phyloP scores from a whole-genome alignment of 768 basidiomycete genomes.

The Solioccasus polychromus region DNA sequence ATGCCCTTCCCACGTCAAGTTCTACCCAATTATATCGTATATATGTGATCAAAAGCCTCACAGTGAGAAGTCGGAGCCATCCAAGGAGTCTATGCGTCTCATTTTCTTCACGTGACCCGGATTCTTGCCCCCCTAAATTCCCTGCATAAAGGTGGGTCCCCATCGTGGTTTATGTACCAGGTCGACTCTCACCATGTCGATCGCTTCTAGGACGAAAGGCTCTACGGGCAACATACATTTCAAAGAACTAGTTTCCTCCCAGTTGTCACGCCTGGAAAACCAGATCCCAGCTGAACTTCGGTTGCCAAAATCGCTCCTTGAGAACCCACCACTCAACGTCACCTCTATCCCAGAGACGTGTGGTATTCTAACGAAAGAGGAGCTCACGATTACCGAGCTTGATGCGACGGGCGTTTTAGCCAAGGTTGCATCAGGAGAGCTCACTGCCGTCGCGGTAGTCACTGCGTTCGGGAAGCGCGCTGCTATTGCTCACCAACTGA shows the following conservation, averaged over 20 bases:
- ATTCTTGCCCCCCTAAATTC: no score
- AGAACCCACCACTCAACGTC: slow-evolving; percentile 31
- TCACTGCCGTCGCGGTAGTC: slow-evolving; percentile 39
- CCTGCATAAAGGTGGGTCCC: background rate
- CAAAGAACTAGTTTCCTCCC: slow-evolving; percentile 15
- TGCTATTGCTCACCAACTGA: slow-evolving; percentile 48
- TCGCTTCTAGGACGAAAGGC: slow-evolving; percentile 21
- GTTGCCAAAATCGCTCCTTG: slow-evolving; percentile 15
- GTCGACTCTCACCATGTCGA: slow-evolving; percentile 11
- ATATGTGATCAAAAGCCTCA: no score
- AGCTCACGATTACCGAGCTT: slow-evolving; percentile 34
- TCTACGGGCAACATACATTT: slow-evolving; percentile 22
- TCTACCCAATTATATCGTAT: no score
- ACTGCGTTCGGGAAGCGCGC: slow-evolving; percentile 50
- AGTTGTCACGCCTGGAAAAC: slow-evolving; percentile 18
- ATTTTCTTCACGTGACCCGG: no score
- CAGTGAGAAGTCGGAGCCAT: no score
- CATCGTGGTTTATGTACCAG: background rate
- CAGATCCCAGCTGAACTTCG: slow-evolving; percentile 23
- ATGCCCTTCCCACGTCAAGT: no score
- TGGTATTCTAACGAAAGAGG: slow-evolving; percentile 31
- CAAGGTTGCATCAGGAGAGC: slow-evolving; percentile 27
- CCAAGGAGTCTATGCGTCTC: no score
- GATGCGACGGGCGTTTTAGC: slow-evolving; percentile 35
- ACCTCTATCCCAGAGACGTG: slow-evolving; percentile 30